These are phyloP conservation scores for Alternaria dauci DNA, from an alignment of 2,329 filamentous ascomycete species.

Conservation along the genomic window DNA sequence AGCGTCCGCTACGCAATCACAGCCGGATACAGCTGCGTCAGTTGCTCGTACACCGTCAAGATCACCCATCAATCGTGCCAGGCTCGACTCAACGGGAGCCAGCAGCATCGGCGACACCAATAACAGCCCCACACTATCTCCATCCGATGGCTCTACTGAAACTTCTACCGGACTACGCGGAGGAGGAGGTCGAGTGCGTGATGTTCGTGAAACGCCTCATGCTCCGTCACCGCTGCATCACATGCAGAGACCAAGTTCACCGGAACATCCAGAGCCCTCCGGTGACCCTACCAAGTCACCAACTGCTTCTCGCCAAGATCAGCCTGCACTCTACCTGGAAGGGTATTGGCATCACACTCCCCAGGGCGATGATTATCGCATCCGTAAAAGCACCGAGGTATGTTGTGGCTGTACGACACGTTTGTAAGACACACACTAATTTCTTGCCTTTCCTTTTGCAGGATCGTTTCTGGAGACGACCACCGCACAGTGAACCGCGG, in stretches of 20 bases:
- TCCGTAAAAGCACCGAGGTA: constrained; percentile 7
- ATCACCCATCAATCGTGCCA: constrained; percentile 7
- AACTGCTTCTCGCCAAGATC: neutral
- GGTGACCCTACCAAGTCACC: constrained; percentile 9
- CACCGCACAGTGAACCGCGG: constrained; percentile 33
- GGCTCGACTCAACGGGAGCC: constrained; percentile 15
- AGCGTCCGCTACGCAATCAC: neutral
- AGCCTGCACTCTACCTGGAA: constrained; percentile 9
- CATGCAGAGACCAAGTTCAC: constrained; percentile 24
- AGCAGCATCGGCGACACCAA: constrained; percentile 16
- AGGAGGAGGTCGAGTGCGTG: constrained; percentile 16
- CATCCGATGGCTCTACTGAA: constrained; percentile 15
- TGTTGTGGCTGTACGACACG: no score
- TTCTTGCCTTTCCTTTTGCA: no score
- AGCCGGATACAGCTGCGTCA: constrained; percentile 16
- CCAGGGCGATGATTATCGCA: neutral
- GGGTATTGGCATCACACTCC: constrained; percentile 21
- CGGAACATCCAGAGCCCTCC: constrained; percentile 7
- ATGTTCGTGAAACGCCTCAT: constrained; percentile 18
- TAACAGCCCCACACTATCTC: constrained; percentile 3
- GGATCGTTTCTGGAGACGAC: no score
- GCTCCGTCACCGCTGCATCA: constrained; percentile 30
- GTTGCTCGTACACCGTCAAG: constrained; percentile 17
- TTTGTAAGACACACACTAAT: no score
- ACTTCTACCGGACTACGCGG: constrained; percentile 27